Percentiles rank a stretch among this genome's conserved stretches.
Evolutionary conservation across 371 early-diverging fungal genomes (phyloP).

Genomic region (Mucor lusitanicus): DNA sequence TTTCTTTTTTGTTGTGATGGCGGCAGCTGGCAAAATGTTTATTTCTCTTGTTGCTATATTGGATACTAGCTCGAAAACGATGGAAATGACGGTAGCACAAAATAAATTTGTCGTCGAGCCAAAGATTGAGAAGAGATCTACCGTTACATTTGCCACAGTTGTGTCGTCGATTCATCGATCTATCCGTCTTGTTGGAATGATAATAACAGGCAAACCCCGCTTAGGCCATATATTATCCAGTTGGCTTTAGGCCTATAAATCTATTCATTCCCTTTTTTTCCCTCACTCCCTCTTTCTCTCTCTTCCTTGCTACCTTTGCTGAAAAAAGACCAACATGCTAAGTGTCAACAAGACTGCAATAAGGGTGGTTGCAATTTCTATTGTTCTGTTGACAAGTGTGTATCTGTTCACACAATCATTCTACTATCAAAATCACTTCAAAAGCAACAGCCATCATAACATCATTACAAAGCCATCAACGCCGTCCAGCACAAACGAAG

Average conservation of each 20-base stretch:
- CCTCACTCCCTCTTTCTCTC: background rate
- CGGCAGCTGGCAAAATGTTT: background rate
- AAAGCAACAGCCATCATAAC: background rate
- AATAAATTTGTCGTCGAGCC: background rate
- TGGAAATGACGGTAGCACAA: background rate
- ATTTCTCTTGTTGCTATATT: background rate
- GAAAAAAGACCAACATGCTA: background rate
- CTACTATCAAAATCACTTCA: background rate
- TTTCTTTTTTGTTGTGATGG: background rate
- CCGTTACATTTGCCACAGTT: background rate
- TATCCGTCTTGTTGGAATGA: background rate
- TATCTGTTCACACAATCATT: conserved; percentile 9
- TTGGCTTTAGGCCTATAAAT: background rate
- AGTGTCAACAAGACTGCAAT: background rate
- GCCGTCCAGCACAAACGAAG: background rate
- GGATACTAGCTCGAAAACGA: background rate
- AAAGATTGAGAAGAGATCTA: background rate
- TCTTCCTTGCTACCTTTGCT: background rate
- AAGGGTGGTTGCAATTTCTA: background rate
- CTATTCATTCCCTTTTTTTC: background rate
- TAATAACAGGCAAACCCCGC: background rate
- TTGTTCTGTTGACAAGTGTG: conserved; percentile 1
- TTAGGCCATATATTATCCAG: background rate
- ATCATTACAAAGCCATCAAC: background rate
- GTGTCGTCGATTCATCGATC: background rate